Evolutionary conservation across 2,329 filamentous ascomycete species (phyloP).

Genomic region (Ophiostoma ips): DNA sequence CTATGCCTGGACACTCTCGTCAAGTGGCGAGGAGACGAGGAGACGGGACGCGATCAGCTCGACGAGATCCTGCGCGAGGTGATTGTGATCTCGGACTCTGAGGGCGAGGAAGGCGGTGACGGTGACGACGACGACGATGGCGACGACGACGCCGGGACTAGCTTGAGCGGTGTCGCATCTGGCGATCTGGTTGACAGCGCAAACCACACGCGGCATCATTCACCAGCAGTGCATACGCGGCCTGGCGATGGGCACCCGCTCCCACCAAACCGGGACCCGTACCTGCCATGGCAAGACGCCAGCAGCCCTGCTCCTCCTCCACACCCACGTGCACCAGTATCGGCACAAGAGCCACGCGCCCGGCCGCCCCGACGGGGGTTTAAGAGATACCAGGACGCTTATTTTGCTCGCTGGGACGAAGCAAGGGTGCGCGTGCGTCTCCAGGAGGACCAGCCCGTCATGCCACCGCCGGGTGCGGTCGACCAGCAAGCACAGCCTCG

Average conservation of each 20-base stretch:
- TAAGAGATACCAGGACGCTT: conserved; percentile 28
- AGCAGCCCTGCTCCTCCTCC: neutral
- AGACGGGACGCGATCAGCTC: conserved; percentile 52
- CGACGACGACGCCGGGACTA: conserved; percentile 24
- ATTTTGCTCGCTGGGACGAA: conserved; percentile 19
- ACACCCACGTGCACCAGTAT: neutral
- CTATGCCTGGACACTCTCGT: conserved; percentile 50
- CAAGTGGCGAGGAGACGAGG: conserved; percentile 60
- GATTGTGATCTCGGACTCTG: conserved; percentile 50
- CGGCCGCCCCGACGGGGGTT: conserved; percentile 25
- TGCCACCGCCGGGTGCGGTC: too few relatives aligned
- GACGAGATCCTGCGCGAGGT: conserved; percentile 54
- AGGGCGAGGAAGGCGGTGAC: conserved; percentile 30
- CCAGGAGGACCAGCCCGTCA: neutral
- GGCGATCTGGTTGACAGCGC: conserved; percentile 1
- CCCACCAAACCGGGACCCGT: too few relatives aligned
- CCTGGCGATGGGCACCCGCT: neutral
- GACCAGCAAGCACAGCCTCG: too few relatives aligned
- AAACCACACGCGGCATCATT: neutral
- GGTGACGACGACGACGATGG: conserved; percentile 29
- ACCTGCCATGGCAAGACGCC: neutral
- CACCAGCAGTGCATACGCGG: neutral
- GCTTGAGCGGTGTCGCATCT: conserved; percentile 8
- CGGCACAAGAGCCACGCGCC: neutral
- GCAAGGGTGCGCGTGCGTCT: conserved; percentile 18